phyloP scores from a whole-genome alignment of 2,329 filamentous ascomycete species.

The Aspergillus oerlinghausenensis region DNA sequence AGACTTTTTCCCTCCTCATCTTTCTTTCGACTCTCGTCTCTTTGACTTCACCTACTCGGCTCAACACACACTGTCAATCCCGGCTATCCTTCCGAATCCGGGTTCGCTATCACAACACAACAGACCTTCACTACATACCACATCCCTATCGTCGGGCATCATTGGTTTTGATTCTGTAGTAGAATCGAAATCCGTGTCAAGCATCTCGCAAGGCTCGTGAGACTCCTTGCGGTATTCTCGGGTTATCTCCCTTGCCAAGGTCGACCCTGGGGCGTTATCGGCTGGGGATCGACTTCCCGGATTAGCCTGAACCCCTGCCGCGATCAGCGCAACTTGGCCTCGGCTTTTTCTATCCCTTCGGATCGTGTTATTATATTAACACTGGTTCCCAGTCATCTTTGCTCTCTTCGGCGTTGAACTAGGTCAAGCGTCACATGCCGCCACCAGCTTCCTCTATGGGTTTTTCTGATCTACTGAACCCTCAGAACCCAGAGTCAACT shows the following conservation, averaged over 20 bases:
- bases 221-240: slow-evolving; percentile 13
- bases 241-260: slow-evolving; percentile 11
- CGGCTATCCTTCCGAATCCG: slow-evolving; percentile 10
- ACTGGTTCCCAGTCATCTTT: slow-evolving; percentile 14
- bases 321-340: slow-evolving; percentile 20
- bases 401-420: slow-evolving; percentile 10
- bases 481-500: slow-evolving; percentile 38
- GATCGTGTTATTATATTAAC: slow-evolving; percentile 7
- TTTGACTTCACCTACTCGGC: slow-evolving; percentile 12
- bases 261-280: slow-evolving; percentile 14
- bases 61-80: slow-evolving; percentile 12
- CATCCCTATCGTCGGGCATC: not conserved
- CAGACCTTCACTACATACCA: slow-evolving; percentile 9
- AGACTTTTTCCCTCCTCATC: slow-evolving; percentile 18
- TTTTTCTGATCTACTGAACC: slow-evolving; percentile 72
- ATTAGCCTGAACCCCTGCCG: slow-evolving; percentile 19
- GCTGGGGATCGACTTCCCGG: slow-evolving; percentile 26
- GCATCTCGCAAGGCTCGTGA: slow-evolving; percentile 4
- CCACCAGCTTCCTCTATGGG: slow-evolving; percentile 67
- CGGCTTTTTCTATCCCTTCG: slow-evolving; percentile 14
- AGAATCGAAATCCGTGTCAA: not conserved
- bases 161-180: not conserved
- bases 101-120: not conserved
- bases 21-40: slow-evolving; percentile 15
- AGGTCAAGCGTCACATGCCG: slow-evolving; percentile 61